Conservation (phyloP, 108 stramenopile species). For the Conticribra weissflogii region DNA sequence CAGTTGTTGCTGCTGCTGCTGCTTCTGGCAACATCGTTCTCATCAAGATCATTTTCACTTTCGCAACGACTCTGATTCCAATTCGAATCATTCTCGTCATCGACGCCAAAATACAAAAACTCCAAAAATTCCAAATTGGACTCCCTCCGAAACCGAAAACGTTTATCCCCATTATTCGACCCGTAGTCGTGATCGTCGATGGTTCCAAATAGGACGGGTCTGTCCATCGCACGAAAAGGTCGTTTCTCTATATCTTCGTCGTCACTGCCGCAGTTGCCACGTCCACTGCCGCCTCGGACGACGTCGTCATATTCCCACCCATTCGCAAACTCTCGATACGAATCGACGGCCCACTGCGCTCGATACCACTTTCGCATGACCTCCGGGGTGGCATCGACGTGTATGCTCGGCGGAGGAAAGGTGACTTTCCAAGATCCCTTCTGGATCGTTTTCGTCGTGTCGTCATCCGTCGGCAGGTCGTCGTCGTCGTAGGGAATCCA, state of each 20-base stretch:
- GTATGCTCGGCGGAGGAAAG: constrained; percentile 55
- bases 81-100: background rate
- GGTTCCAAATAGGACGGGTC: constrained; percentile 68
- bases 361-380: constrained; percentile 52
- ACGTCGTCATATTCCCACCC: constrained; percentile 9
- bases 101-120: constrained; percentile 51
- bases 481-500: too few relatives aligned
- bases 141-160: constrained; percentile 52
- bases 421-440: constrained; percentile 25
- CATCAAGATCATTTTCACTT: background rate
- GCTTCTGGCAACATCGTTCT: background rate
- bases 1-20: background rate
- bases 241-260: background rate
- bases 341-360: constrained; percentile 55
- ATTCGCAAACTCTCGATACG: constrained; percentile 57
- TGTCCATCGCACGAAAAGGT: too few relatives aligned
- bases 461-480: too few relatives aligned
- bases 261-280: background rate
- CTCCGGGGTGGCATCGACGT: constrained; percentile 53
- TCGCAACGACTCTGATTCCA: background rate
- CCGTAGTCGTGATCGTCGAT: constrained; percentile 91
- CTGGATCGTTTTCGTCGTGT: background rate
- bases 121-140: constrained; percentile 61
- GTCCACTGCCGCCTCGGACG: constrained; percentile 15
- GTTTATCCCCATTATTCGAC: constrained; percentile 74